These are phyloP conservation scores for Amphirosellinia nigrospora DNA, from an alignment of 495 filamentous ascomycete species.

Conservation along the genomic window DNA sequence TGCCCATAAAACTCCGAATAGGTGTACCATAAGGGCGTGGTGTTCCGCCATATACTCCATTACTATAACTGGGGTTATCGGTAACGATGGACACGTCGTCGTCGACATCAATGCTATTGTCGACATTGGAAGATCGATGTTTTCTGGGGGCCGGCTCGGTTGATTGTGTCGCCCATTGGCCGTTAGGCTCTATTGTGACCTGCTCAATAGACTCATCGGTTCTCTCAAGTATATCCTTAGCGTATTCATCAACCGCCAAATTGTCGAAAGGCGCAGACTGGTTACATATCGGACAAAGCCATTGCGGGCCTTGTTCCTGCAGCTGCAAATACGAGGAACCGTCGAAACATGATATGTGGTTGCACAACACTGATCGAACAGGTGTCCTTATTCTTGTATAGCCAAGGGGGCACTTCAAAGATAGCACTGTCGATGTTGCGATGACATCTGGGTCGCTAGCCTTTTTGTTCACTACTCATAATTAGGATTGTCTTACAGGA, in stretches of 20 bases:
- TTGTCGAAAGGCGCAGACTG: constrained; percentile 81
- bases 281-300: constrained; percentile 91
- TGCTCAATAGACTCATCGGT: constrained; percentile 76
- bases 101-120: constrained; percentile 60
- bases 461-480: constrained; percentile 70
- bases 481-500: constrained; percentile 31
- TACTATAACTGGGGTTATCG: constrained; percentile 27
- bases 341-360: constrained; percentile 95
- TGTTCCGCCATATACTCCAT: constrained; percentile 18
- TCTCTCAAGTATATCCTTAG: constrained; percentile 78
- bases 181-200: constrained; percentile 88
- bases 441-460: constrained; percentile 88
- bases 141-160: constrained; percentile 33
- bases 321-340: constrained; percentile 90
- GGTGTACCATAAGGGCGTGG: constrained; percentile 11
- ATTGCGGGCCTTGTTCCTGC: constrained; percentile 94
- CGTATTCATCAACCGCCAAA: constrained; percentile 91
- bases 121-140: constrained; percentile 40
- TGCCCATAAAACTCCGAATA: neutral
- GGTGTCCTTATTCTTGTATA: constrained; percentile 81
- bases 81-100: constrained; percentile 69
- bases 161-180: constrained; percentile 66
- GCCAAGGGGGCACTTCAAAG: constrained; percentile 89
- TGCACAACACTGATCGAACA: constrained; percentile 78
- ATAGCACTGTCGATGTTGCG: constrained; percentile 84